These are phyloP conservation scores for Celoporthe dispersa DNA, from an alignment of 2,329 filamentous ascomycete species.

Conservation along the genomic window DNA sequence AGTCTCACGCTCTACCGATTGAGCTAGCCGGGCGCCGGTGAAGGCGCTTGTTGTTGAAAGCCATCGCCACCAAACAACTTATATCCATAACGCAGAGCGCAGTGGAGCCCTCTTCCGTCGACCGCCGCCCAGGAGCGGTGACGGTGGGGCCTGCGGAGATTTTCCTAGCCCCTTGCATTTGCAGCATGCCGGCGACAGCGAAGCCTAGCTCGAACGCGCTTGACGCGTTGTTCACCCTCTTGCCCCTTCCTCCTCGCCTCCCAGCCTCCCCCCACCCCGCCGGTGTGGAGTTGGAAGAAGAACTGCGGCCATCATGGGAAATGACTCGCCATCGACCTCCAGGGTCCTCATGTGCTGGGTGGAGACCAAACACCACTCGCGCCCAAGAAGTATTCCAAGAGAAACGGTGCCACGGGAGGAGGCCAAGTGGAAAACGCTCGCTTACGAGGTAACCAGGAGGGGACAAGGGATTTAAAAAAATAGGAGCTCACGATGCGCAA, in stretches of 20 bases:
- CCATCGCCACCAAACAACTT: accelerated
- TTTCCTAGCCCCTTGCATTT: constrained; percentile 18
- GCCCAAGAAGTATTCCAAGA: not conserved
- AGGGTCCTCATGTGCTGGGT: not conserved
- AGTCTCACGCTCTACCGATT: constrained; percentile 77
- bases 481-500: not conserved
- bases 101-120: not conserved
- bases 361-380: not conserved
- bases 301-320: not conserved
- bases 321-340: not conserved
- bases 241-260: no score
- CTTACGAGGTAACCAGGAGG: not conserved
- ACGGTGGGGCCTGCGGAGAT: constrained; percentile 4
- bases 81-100: not conserved
- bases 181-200: constrained; percentile 16
- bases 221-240: not conserved
- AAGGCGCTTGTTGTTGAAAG: constrained; percentile 6
- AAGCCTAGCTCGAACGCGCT: constrained; percentile 5
- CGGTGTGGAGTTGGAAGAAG: not conserved
- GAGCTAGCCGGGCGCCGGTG: constrained; percentile 61
- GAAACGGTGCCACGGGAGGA: not conserved
- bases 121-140: not conserved
- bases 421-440: not conserved
- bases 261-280: not conserved
- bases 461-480: no score